Evolutionary conservation across 2,329 filamentous ascomycete species (phyloP).

Genomic region (Curvularia spicifera): DNA sequence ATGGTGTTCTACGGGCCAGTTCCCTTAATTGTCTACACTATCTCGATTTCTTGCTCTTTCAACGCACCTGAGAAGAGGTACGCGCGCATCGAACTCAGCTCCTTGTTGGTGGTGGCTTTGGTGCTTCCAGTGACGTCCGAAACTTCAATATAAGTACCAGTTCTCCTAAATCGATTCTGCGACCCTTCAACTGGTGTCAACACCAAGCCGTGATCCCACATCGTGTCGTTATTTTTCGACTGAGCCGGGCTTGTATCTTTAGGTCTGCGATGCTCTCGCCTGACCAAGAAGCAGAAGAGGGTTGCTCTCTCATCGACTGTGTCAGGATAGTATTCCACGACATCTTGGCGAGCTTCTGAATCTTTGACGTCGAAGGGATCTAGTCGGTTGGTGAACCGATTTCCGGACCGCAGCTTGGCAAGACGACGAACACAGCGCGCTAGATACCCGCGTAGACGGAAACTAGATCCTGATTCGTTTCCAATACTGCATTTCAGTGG

Average conservation of each 20-base stretch:
- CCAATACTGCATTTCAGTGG: neutral
- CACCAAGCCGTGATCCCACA: neutral
- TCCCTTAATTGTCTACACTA: neutral
- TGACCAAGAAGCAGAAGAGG: neutral
- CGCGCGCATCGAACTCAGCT: neutral
- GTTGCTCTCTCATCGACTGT: neutral
- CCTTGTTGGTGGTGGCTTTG: neutral
- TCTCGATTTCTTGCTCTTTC: neutral
- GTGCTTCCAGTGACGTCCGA: neutral
- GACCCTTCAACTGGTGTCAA: neutral
- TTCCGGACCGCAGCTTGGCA: neutral
- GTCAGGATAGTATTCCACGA: neutral
- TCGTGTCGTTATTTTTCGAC: neutral
- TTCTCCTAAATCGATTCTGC: neutral
- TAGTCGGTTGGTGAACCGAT: neutral
- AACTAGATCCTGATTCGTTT: neutral
- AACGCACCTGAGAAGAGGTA: neutral
- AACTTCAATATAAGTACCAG: neutral
- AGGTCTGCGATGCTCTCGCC: neutral
- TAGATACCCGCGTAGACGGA: neutral
- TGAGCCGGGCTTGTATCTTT: neutral
- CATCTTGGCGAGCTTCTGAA: neutral
- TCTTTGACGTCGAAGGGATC: neutral
- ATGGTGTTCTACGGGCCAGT: too few species aligned
- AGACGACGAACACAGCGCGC: neutral